Conservation (phyloP, 2,329 filamentous ascomycete genomes). For the Bipolaris victoriae region DNA sequence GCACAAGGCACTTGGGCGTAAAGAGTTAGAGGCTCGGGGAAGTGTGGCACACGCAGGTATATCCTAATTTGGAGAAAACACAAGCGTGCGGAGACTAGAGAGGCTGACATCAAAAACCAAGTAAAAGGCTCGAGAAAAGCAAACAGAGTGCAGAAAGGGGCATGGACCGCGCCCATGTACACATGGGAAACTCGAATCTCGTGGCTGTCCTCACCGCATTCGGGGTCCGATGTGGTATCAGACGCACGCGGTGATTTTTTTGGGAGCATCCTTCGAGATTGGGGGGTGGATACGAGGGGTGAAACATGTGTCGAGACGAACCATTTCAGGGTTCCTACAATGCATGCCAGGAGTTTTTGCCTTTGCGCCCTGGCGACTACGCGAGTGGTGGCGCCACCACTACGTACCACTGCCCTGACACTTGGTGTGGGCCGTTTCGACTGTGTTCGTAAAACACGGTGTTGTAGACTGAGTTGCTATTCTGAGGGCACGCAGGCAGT, state of each 20-base stretch:
- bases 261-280: neutral
- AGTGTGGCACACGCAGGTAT: conserved; percentile 7
- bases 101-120: conserved; percentile 2
- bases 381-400: conserved; percentile 11
- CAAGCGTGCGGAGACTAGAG: conserved; percentile 1
- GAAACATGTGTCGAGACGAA: conserved; percentile 16
- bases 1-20: neutral
- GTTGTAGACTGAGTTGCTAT: conserved; percentile 6
- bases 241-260: conserved; percentile 4
- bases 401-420: neutral
- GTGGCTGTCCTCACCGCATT: neutral
- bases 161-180: conserved; percentile 1
- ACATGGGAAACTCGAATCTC: neutral
- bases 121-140: neutral
- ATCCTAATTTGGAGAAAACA: conserved; percentile 3
- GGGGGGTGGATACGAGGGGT: neutral
- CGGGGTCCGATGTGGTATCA: conserved; percentile 8
- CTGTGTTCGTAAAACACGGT: conserved; percentile 3
- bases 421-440: conserved; percentile 3
- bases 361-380: conserved; percentile 5
- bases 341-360: conserved; percentile 2
- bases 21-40: neutral
- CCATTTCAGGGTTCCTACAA: conserved; percentile 18
- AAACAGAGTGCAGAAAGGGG: conserved; percentile 1
- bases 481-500: conserved; percentile 3